phyloP scores from a whole-genome alignment of 768 basidiomycete species.

The Boletus sensibilis region DNA sequence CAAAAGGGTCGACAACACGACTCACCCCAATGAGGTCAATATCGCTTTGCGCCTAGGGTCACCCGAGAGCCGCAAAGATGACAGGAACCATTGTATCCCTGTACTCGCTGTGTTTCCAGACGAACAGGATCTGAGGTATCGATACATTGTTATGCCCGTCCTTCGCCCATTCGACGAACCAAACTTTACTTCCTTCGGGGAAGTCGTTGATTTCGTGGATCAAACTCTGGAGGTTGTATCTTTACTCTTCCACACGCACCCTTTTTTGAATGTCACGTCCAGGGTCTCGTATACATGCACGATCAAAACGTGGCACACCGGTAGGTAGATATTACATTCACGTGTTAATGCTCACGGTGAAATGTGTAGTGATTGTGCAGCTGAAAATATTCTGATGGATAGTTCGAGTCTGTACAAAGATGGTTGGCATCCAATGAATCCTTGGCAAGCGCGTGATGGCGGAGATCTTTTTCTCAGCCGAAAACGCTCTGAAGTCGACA shows the following conservation, averaged over 20 bases:
- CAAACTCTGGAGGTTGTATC: conserved; percentile 15
- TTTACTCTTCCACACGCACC: not conserved
- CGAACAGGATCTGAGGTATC: conserved; percentile 1
- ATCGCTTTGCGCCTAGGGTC: not conserved
- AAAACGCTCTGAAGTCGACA: not conserved
- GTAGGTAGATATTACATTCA: not conserved
- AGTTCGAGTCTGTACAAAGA: not conserved
- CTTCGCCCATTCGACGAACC: conserved; percentile 26
- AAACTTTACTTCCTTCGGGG: conserved; percentile 24
- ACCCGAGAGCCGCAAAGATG: not conserved
- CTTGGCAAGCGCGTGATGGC: not conserved
- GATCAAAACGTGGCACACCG: not conserved
- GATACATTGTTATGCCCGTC: not conserved
- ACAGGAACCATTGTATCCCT: conserved; percentile 26
- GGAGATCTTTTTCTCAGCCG: not conserved
- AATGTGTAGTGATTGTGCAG: not conserved
- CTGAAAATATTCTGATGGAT: not conserved
- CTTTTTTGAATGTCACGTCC: not conserved
- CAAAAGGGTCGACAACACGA: conserved; percentile 1
- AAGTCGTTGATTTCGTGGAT: conserved; percentile 27
- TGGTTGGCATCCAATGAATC: not conserved
- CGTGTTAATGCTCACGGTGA: not conserved
- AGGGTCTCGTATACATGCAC: not conserved
- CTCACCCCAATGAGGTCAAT: conserved; percentile 3
- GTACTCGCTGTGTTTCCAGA: conserved; percentile 14